A percentile compares a stretch with the other conserved stretches of the same genome.
These are phyloP conservation scores for Aristolochia fimbriata DNA, from an alignment of 164 flowering plant species.

Conservation along the genomic window DNA sequence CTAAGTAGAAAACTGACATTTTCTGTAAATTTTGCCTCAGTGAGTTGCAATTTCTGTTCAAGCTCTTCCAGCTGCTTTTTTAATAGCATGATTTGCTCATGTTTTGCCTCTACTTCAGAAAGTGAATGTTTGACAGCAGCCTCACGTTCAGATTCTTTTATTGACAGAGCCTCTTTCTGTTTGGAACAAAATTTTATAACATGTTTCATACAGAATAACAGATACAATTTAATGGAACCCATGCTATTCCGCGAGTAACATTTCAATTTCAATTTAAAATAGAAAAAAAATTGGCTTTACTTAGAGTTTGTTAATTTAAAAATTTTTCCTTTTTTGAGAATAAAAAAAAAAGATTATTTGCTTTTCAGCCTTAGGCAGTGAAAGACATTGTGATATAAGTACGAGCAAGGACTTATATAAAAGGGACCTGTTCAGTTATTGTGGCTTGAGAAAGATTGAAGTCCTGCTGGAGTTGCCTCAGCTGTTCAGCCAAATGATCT, in stretches of 20 bases:
- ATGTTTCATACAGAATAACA: neutral
- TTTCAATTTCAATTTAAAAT: too few relatives aligned
- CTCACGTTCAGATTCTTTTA: constrained; percentile 39
- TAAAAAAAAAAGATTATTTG: too few relatives aligned
- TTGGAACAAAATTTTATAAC: neutral
- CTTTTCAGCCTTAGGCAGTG: too few relatives aligned
- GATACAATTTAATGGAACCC: neutral
- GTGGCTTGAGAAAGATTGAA: constrained; percentile 34
- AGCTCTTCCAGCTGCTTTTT: constrained; percentile 56
- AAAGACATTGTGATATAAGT: neutral
- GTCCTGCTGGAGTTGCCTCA: constrained; percentile 39
- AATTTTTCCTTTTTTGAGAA: neutral
- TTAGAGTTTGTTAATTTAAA: neutral
- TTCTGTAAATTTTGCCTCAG: constrained; percentile 32
- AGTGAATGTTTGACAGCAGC: constrained; percentile 30
- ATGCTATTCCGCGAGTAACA: too few relatives aligned
- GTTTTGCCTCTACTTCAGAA: constrained; percentile 60
- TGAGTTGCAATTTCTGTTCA: constrained; percentile 42
- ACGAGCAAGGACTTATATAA: neutral
- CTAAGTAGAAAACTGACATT: constrained; percentile 27
- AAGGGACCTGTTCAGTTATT: constrained; percentile 37
- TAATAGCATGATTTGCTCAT: constrained; percentile 28
- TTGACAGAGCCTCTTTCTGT: constrained; percentile 54
- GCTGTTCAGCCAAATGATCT: constrained; percentile 26
- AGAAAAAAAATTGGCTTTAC: too few relatives aligned